phyloP scores from a whole-genome alignment of 192 early-diverging fungal species.

The Thamnidium elegans region DNA sequence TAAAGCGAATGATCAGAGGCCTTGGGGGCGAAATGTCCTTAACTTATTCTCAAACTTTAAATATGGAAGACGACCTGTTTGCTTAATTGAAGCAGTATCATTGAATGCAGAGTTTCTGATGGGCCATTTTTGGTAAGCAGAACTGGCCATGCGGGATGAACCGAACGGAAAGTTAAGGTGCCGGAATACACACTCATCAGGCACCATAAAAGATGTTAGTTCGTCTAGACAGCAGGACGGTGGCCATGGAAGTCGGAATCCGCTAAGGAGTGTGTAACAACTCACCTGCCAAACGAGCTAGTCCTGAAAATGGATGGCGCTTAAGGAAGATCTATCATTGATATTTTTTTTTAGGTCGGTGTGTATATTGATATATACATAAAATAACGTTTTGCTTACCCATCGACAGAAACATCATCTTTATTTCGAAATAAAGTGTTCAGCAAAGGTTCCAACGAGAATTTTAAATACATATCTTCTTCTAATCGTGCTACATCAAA shows the following conservation, averaged over 20 bases:
- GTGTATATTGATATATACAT: too few species aligned
- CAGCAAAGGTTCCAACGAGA: too few species aligned
- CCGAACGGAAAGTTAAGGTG: slow-evolving; percentile 75
- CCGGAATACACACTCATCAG: slow-evolving; percentile 43
- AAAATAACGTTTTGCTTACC: too few species aligned
- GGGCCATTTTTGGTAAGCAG: slow-evolving; percentile 88
- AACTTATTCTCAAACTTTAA: slow-evolving; percentile 78
- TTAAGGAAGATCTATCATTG: too few species aligned
- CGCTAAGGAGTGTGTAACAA: slow-evolving; percentile 76
- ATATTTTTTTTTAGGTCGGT: too few species aligned
- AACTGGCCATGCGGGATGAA: slow-evolving; percentile 88
- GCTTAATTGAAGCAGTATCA: slow-evolving; percentile 64
- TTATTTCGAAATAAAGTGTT: too few species aligned
- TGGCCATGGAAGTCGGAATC: slow-evolving; percentile 83
- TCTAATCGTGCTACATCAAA: too few species aligned
- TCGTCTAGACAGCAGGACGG: slow-evolving; percentile 80
- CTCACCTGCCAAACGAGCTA: slow-evolving; percentile 59
- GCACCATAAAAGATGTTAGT: slow-evolving; percentile 82
- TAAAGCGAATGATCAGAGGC: slow-evolving; percentile 85
- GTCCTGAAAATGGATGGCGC: slow-evolving; percentile 77
- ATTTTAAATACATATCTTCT: too few species aligned
- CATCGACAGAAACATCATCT: too few species aligned
- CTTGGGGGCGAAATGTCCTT: slow-evolving; percentile 71
- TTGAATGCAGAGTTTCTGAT: slow-evolving; percentile 79
- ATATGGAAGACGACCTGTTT: slow-evolving; percentile 72